Percentiles rank a stretch among this genome's conserved stretches.
Evolutionary conservation across 257 asterid species (phyloP).

Genomic region (Dorcoceras hygrometricum): DNA sequence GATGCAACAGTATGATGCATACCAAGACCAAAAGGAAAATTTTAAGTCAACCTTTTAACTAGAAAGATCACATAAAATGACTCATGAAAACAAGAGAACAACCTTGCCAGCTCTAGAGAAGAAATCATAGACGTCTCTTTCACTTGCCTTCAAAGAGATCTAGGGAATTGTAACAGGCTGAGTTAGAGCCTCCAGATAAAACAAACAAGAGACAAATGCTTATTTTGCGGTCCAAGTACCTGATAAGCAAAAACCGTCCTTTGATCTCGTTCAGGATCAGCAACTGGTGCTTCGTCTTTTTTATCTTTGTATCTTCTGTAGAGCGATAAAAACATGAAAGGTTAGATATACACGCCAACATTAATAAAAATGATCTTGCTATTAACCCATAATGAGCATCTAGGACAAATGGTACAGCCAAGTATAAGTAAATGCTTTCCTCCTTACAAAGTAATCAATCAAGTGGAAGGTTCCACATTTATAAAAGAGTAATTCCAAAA

Average conservation of each 20-base stretch:
- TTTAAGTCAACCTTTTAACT: constrained; percentile 5
- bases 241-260: constrained; percentile 80
- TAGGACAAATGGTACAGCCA: constrained; percentile 33
- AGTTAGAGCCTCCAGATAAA: constrained; percentile 29
- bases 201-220: constrained; percentile 20
- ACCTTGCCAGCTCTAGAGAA: constrained; percentile 81
- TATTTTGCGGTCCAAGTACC: constrained; percentile 36
- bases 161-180: constrained; percentile 27
- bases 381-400: constrained; percentile 35
- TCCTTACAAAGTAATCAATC: constrained; percentile 35
- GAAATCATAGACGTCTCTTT: constrained; percentile 65
- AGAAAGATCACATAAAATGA: constrained; percentile 15
- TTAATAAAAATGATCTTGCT: constrained; percentile 23
- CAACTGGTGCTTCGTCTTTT: constrained; percentile 55
- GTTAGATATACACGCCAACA: constrained; percentile 12
- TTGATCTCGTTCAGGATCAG: constrained; percentile 71
- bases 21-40: constrained; percentile 15
- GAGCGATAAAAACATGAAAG: constrained; percentile 17
- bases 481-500: constrained; percentile 40
- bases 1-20: constrained; percentile 1
- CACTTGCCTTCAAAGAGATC: constrained; percentile 69
- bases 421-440: constrained; percentile 32
- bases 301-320: constrained; percentile 62
- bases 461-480: constrained; percentile 35
- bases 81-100: constrained; percentile 17